Evolutionary conservation across 768 basidiomycete genomes (phyloP), one percentile per base, ranked within the genome.

Genomic region (Butyriboletus loyo): DNA sequence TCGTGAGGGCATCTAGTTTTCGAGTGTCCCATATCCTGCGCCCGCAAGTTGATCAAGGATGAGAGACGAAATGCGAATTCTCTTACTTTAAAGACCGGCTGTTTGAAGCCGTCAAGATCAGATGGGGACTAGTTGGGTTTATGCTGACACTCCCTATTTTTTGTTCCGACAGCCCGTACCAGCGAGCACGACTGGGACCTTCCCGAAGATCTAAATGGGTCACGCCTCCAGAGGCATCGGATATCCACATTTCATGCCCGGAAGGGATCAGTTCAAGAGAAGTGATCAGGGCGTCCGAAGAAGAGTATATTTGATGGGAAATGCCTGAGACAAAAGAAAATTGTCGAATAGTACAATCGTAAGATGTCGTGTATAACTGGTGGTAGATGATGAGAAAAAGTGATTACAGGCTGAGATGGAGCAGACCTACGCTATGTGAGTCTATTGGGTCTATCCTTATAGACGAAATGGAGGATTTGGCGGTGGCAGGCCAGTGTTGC

Each of bases 231-330:
- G 69, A 57, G 3, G 73, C 77, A 65, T 93, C 91, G 1, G 89
- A 88, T 48, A 92, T 77, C 91, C 91, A 93, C 78, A 93, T 80
- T 63, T 92, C 89, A 45, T 86, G 73, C 0, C 91, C 90, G 3
- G 73, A 72, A 0, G 85, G 82, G 0, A 80, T 68, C 13, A 90
- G 60, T 56, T 93, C 91, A 46, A 92, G 74, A 57, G 82, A 84
- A n/a, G 78, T 81, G 25, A 92, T 81, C 35, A 92, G 74, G 13
- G 66, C 80, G 2, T 84, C 83, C 11, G 62, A 51, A 19, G 78
- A 80, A 2, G 82, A 74, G 60, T 79, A 87, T 17, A 93, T 66
- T 66, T 93, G 88, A 24, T 73, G 75, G 3, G 91, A 89, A 30
- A 85, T 71, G 1, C 86, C 86, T 2, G 87, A 82, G 17, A 80